Conservation (phyloP, 257 asterid species). For the Asclepias syriaca region DNA sequence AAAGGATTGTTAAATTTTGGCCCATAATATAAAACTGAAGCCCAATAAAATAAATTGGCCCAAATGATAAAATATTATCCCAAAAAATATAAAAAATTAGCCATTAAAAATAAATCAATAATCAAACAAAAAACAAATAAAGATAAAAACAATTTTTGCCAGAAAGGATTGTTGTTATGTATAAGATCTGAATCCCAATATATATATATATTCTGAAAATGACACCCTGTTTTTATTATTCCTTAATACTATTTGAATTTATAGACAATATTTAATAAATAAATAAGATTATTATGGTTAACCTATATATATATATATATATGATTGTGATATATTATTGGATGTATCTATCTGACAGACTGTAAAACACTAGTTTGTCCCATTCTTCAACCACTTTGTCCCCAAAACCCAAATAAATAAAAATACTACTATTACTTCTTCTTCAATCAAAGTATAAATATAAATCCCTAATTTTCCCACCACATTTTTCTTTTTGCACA, state of each 20-base stretch:
- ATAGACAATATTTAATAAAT: no score
- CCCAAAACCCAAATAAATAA: neutral
- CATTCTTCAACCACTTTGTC: neutral
- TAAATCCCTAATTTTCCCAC: neutral
- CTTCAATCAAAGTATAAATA: neutral
- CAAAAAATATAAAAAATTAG: no score
- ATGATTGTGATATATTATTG: no score
- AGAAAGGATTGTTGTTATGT: neutral
- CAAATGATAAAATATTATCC: no score
- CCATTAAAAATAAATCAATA: no score
- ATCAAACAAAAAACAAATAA: neutral
- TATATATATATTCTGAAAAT: neutral
- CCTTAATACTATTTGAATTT: neutral
- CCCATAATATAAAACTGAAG: no score
- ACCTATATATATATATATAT: no score
- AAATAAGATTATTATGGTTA: no score
- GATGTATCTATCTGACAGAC: neutral
- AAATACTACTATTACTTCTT: no score
- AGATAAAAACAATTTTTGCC: neutral
- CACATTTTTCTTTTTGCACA: neutral
- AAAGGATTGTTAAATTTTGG: no score
- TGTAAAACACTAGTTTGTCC: neutral
- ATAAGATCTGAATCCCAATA: no score
- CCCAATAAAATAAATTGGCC: no score
- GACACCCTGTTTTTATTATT: neutral